Evolutionary conservation across 2,329 filamentous ascomycete genomes (phyloP), one percentile per base, ranked within the genome.

Genomic region (Aspergillus thermomutatus): DNA sequence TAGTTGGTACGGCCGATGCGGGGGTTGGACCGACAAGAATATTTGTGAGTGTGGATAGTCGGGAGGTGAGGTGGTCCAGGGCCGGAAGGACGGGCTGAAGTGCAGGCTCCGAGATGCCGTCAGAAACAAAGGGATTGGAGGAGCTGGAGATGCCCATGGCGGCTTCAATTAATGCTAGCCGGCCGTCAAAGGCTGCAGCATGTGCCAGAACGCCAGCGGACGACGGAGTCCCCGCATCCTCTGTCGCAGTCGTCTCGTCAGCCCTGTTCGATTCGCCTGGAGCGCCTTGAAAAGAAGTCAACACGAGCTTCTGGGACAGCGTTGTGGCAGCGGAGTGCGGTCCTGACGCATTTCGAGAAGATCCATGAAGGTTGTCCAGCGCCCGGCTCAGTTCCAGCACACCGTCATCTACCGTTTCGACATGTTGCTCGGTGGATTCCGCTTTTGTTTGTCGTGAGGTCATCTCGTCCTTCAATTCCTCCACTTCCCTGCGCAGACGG

Each of bases 111-210:
- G 75, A 63, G 87, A 86, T 60, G 23, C 70, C 70, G 34, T 72
- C 69, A 25, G 69, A 63, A 48, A 76, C 65, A 56, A 75, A 72
- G 0, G 88, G 83, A 62, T 89, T 79, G 10, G 85, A 82, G 0
- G 87, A 85, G 23, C 87, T 86, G 43, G 86, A 88, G 50, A 96
- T 83, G 9, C 94, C 94, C 27, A 99, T 83, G 1, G 87, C 84
- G 63, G 86, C 86, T 77, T 99, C 94, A 49, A 99, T 79, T 28
- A 89, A 79, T 2, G 88, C 79, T 21, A 99, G 83, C 4, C 94
- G 86, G 28, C 85, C 83, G 70, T 97, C 93, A 67, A 99, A 97
- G 60, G 94, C 89, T 25, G 92, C 90, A 6, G 91, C 88, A 72
- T 92, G 90, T 34, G 87, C 85, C 37, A 97, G 80, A 26, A 90